A percentile compares a stretch with the other conserved stretches of the same genome.
Conservation (phyloP, 352 stramenopile species). For the Pilasporangium apinafurcum region DNA sequence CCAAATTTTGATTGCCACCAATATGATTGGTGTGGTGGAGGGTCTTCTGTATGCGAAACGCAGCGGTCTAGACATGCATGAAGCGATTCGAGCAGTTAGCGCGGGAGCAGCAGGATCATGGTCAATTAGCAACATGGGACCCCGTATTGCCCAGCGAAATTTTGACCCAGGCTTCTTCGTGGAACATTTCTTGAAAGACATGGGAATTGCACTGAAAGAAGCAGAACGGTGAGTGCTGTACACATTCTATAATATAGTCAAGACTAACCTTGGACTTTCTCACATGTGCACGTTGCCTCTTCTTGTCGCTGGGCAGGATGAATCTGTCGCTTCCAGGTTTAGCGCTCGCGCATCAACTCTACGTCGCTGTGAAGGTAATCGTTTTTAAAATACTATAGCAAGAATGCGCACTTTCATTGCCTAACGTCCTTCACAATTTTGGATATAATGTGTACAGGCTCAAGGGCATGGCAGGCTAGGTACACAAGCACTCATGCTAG, state of each 20-base stretch:
- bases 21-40: conserved; percentile 88
- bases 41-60: conserved; percentile 86
- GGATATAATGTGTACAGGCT: conserved; percentile 24
- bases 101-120: conserved; percentile 82
- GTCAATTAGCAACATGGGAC: conserved; percentile 88
- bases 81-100: conserved; percentile 83
- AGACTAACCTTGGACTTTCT: neutral
- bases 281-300: neutral
- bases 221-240: conserved; percentile 39
- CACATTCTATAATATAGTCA: neutral
- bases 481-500: conserved; percentile 84
- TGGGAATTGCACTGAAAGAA: conserved; percentile 87
- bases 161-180: conserved; percentile 90
- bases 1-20: conserved; percentile 85
- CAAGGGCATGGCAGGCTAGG: conserved; percentile 75
- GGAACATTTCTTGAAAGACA: conserved; percentile 90
- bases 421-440: neutral
- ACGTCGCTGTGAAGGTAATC: conserved; percentile 72
- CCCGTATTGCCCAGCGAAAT: conserved; percentile 82
- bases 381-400: neutral
- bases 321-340: conserved; percentile 80
- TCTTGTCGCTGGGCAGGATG: conserved; percentile 40
- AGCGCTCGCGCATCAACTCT: conserved; percentile 81
- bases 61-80: conserved; percentile 81
- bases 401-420: too few relatives aligned